A percentile compares a stretch with the other conserved stretches of the same genome.
Evolutionary conservation across 139 green algal species (phyloP).

Genomic region (Chlamydomonas sphaeroides): DNA sequence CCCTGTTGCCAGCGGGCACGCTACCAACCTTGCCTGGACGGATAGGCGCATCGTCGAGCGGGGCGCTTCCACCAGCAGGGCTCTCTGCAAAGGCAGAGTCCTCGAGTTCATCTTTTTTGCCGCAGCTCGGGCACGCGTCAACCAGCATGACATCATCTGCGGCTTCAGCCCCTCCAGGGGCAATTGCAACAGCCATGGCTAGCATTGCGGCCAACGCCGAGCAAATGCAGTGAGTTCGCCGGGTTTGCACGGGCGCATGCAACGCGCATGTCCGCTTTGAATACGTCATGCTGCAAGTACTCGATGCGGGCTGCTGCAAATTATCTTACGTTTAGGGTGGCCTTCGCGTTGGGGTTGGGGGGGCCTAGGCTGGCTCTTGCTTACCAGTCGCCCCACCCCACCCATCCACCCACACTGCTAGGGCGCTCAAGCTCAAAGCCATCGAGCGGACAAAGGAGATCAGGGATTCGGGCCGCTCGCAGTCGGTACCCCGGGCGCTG

Average conservation of each 20-base stretch:
- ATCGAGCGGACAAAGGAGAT: conserved; percentile 1
- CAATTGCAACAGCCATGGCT: neutral
- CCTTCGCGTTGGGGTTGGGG: too few species aligned
- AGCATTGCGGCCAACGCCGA: neutral
- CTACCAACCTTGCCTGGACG: conserved; percentile 4
- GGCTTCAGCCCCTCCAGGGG: neutral
- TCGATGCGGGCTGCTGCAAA: neutral
- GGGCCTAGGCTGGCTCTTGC: too few species aligned
- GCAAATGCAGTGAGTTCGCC: neutral
- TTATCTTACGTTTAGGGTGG: too few species aligned
- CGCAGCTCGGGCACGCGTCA: too few species aligned
- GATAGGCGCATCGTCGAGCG: neutral
- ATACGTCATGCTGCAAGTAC: neutral
- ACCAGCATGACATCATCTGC: neutral
- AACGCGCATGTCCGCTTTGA: too few species aligned
- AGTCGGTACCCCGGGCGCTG: conserved; percentile 1
- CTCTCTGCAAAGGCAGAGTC: too few species aligned
- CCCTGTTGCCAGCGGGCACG: neutral
- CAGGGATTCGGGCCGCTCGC: neutral
- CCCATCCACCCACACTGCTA: neutral
- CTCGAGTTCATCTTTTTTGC: neutral
- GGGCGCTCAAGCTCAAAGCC: conserved; percentile 8
- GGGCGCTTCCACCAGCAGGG: neutral
- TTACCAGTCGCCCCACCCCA: neutral
- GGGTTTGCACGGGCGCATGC: too few species aligned